Conservation (phyloP, 495 filamentous ascomycete species). For the Letharia columbiana region DNA sequence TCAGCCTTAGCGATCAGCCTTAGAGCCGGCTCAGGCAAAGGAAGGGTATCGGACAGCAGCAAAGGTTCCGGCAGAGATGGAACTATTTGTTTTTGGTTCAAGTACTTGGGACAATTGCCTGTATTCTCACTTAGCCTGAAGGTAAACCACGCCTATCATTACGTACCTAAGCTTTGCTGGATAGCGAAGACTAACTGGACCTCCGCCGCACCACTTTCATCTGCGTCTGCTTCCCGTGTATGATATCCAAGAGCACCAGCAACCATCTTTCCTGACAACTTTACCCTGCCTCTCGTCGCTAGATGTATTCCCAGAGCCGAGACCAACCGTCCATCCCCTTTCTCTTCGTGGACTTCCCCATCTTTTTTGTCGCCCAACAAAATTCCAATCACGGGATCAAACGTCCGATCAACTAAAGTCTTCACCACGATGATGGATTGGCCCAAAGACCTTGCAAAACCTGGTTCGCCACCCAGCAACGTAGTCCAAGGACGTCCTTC, state of each 20-base stretch:
- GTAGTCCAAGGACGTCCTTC: constrained; percentile 63
- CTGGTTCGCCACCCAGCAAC: constrained; percentile 61
- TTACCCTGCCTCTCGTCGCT: constrained; percentile 55
- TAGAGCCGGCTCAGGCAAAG: constrained; percentile 42
- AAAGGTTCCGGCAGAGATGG: constrained; percentile 44
- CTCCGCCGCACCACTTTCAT: constrained; percentile 35
- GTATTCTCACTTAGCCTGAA: not conserved
- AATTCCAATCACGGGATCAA: constrained; percentile 57
- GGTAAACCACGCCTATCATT: not conserved
- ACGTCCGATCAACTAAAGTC: constrained; percentile 45
- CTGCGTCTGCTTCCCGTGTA: constrained; percentile 21
- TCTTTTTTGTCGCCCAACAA: constrained; percentile 39
- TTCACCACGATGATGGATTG: constrained; percentile 50
- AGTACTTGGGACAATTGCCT: constrained; percentile 76
- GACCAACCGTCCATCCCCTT: constrained; percentile 39
- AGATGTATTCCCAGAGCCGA: constrained; percentile 59
- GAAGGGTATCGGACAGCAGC: constrained; percentile 40
- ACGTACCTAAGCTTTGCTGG: constrained; percentile 55
- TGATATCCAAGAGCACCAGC: constrained; percentile 41
- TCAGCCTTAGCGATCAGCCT: constrained; percentile 56
- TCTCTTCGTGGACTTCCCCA: constrained; percentile 31
- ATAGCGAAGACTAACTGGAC: constrained; percentile 59
- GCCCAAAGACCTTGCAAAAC: constrained; percentile 53
- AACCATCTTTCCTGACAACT: constrained; percentile 56
- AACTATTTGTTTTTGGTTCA: constrained; percentile 60